These are phyloP conservation scores for Blumeria graminis DNA, from an alignment of 2,329 filamentous ascomycete genomes.

Conservation along the genomic window DNA sequence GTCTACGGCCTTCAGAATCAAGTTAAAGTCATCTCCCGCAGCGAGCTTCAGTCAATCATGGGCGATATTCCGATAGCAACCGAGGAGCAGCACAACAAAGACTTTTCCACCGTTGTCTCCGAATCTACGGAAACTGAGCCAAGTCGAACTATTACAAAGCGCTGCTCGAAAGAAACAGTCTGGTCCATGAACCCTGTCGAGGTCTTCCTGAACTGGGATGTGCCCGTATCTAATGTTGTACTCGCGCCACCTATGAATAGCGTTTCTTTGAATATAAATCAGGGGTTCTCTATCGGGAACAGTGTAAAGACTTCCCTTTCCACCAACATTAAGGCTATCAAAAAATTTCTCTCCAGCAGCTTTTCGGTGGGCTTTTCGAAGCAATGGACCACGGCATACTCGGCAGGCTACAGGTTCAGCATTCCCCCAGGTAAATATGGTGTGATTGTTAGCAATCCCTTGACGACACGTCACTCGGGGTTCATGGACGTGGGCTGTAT, in stretches of 20 bases:
- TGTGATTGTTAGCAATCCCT: constrained; percentile 18
- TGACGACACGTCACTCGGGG: constrained; percentile 15
- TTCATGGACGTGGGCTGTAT: constrained; percentile 16
- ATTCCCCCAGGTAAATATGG: constrained; percentile 18
- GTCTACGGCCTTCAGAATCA: neutral
- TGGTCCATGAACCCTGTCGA: constrained; percentile 10
- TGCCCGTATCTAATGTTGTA: constrained; percentile 17
- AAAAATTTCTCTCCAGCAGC: neutral
- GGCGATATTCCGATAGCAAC: neutral
- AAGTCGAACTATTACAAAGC: neutral
- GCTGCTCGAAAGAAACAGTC: constrained; percentile 4
- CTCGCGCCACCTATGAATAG: constrained; percentile 11
- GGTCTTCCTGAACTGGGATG: constrained; percentile 19
- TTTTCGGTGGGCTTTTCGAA: constrained; percentile 4
- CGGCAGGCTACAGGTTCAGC: constrained; percentile 13
- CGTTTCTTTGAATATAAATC: constrained; percentile 11
- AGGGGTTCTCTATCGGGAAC: constrained; percentile 17
- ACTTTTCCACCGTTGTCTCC: neutral
- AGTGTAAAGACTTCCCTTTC: constrained; percentile 9
- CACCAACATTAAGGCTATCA: constrained; percentile 7
- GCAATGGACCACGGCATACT: constrained; percentile 16
- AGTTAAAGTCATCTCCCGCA: neutral
- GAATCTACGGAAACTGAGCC: neutral
- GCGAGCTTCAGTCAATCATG: neutral
- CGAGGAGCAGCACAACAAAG: neutral